Percentiles rank a stretch among this genome's conserved stretches.
Evolutionary conservation across 164 flowering plant genomes (phyloP).

Genomic region (Echeveria elegans): DNA sequence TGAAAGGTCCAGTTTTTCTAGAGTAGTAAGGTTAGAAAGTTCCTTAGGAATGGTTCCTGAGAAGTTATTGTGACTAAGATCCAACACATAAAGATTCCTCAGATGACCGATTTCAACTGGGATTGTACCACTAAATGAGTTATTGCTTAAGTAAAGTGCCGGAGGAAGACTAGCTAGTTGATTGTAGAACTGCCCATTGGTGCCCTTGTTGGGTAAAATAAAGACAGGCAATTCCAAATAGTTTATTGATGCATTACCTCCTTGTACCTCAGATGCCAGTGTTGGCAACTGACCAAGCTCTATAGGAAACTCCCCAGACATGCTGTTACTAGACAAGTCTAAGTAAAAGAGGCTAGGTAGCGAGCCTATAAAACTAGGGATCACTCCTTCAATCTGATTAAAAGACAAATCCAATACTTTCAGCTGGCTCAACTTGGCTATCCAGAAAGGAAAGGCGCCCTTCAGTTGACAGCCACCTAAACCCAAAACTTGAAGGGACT

Average conservation of each 20-base stretch:
- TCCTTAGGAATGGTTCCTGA: conserved; percentile 46
- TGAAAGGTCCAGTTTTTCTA: conserved; percentile 52
- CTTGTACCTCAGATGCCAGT: conserved; percentile 16
- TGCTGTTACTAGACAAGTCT: conserved; percentile 39
- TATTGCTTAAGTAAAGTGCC: conserved; percentile 41
- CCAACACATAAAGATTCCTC: conserved; percentile 38
- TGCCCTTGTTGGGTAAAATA: conserved; percentile 31
- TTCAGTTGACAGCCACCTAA: no score
- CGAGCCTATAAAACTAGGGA: conserved; percentile 47
- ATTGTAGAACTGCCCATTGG: conserved; percentile 35
- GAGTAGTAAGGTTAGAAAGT: conserved; percentile 39
- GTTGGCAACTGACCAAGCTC: conserved; percentile 25
- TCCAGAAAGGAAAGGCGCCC: no score
- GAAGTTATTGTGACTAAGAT: conserved; percentile 45
- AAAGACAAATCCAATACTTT: conserved; percentile 40
- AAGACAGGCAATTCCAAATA: conserved; percentile 50
- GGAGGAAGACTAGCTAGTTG: conserved; percentile 54
- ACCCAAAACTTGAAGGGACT: no score
- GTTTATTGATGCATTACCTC: conserved; percentile 14
- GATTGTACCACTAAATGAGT: conserved; percentile 40
- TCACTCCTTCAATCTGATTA: conserved; percentile 36
- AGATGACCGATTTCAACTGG: conserved; percentile 48
- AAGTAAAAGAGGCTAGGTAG: conserved; percentile 48
- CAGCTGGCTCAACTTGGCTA: no score
- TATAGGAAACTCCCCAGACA: conserved; percentile 41